phyloP scores from a whole-genome alignment of 768 basidiomycete genomes.

The Holtermannia corniformis region DNA sequence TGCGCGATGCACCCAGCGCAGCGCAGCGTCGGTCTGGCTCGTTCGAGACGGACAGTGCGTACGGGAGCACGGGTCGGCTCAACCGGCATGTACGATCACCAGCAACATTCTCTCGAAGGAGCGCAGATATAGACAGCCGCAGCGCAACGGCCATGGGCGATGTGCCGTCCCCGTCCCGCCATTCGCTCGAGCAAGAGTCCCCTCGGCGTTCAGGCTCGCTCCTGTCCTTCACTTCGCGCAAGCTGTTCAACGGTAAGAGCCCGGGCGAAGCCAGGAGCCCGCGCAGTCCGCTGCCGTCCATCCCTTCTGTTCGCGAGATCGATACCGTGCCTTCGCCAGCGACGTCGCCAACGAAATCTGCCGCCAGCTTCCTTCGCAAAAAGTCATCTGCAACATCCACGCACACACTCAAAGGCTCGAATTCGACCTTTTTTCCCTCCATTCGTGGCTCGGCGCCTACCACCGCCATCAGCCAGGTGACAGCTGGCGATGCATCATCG shows the following conservation, averaged over 20 bases:
- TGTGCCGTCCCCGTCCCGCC: neutral
- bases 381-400: neutral
- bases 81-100: neutral
- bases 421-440: neutral
- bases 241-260: neutral
- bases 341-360: neutral
- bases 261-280: neutral
- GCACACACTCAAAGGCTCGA: neutral
- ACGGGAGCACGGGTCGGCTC: neutral
- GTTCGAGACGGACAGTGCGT: neutral
- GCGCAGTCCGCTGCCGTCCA: neutral
- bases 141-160: neutral
- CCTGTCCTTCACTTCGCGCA: neutral
- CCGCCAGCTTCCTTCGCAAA: neutral
- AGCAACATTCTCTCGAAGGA: neutral
- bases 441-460: neutral
- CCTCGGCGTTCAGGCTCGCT: neutral
- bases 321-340: neutral
- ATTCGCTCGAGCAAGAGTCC: neutral
- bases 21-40: neutral
- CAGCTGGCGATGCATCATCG: neutral
- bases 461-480: neutral
- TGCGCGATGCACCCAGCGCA: conserved; percentile 1
- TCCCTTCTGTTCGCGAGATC: neutral
- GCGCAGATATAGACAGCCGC: neutral